phyloP scores from a whole-genome alignment of 1,284 basidiomycete species.

The Uromyces viciae-fabae region DNA sequence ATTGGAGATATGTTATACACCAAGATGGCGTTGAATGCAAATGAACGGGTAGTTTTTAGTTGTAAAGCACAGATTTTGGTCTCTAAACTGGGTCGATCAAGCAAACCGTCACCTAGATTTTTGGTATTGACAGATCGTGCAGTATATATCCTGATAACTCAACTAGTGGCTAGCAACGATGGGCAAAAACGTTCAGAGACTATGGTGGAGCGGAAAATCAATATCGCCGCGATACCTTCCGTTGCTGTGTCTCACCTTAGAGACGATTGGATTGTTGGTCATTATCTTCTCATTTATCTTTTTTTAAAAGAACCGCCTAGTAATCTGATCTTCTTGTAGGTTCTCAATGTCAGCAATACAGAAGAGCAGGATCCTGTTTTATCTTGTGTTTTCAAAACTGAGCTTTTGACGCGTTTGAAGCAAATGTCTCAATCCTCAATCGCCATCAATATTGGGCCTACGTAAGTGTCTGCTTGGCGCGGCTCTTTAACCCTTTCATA shows the following conservation, averaged over 20 bases:
- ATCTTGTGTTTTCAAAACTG: slow-evolving; percentile 92
- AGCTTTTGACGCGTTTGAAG: slow-evolving; percentile 76
- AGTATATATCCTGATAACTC: slow-evolving; percentile 72
- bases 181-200: slow-evolving; percentile 62
- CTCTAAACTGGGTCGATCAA: slow-evolving; percentile 80
- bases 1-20: slow-evolving; percentile 74
- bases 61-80: slow-evolving; percentile 78
- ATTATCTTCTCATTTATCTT: neutral
- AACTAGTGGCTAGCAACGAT: slow-evolving; percentile 62
- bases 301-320: neutral
- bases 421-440: slow-evolving; percentile 75
- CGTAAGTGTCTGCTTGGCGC: slow-evolving; percentile 60
- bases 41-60: slow-evolving; percentile 80
- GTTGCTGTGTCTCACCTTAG: slow-evolving; percentile 81
- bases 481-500: neutral
- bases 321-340: slow-evolving; percentile 54
- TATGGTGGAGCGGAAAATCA: slow-evolving; percentile 79
- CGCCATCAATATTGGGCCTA: slow-evolving; percentile 69
- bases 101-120: slow-evolving; percentile 86
- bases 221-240: slow-evolving; percentile 76
- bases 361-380: slow-evolving; percentile 96
- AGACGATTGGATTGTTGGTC: slow-evolving; percentile 86
- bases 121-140: slow-evolving; percentile 84
- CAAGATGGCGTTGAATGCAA: slow-evolving; percentile 71
- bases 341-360: slow-evolving; percentile 66